Evolutionary conservation across 208 protist species (phyloP), one percentile per base, ranked within the genome.

Genomic region (Crithidia brevicula): DNA sequence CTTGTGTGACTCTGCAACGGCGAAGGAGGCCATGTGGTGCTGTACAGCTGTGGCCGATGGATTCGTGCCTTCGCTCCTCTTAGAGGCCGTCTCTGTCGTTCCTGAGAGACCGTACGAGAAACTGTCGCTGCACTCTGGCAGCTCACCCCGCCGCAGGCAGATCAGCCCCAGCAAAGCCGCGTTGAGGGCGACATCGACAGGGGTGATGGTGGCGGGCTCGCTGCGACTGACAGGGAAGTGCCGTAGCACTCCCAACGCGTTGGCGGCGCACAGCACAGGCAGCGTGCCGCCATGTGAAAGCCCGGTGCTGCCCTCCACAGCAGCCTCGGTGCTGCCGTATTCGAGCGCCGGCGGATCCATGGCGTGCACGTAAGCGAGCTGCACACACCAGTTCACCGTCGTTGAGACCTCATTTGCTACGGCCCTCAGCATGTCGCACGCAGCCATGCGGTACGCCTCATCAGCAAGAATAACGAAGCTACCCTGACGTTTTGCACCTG

Each of bases 161-260:
- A 62, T 54, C 30, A 54, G 50, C 0, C 60, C 68, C 25, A 74
- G 23, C 27, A 93, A 43, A 4, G 72, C 86, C 15, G 67, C 73
- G 61, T 91, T 85, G 31, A 89, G 28, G 6, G 81, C 81, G 3
- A 94, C 52, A 71, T 96, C 88, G 6, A 93, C 66, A 1, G 91
- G 88, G 0, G 83, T 82, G 28, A 93, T 73, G 30, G 62, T 51
- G 1, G 76, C 70, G 4, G 62, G 46, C n/a, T 88, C 77, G 22
- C 61, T 60, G 36, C 80, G 79, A 8, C 46, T 42, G 1, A 90
- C 64, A 28, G 79, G 78, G 30, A 94, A 45, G 27, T 82, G 49
- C 10, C 77, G 75, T 5, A 89, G 54, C 3, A 85, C 74, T 11
- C 88, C 88, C 30, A 91, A 18, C 20, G 81, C 79, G 9, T 85